Conservation (phyloP, 352 stramenopile species). For the Pythium insidiosum region DNA sequence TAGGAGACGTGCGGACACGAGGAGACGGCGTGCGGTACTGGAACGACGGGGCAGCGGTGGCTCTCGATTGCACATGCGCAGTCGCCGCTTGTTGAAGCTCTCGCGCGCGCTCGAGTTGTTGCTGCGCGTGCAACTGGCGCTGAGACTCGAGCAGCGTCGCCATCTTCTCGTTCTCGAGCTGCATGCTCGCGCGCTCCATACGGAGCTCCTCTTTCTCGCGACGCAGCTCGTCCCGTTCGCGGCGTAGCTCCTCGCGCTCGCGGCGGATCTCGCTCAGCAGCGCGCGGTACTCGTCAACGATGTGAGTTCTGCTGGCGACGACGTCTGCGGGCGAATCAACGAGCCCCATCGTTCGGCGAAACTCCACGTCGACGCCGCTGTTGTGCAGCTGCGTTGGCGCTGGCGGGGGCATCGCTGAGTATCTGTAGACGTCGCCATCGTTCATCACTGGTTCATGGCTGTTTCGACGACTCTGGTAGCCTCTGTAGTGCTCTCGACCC, state of each 20-base stretch:
- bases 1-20: background rate
- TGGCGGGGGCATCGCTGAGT: conserved; percentile 17
- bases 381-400: conserved; percentile 8
- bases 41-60: background rate
- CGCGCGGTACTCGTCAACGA: conserved; percentile 58
- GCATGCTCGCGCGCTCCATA: conserved; percentile 47
- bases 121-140: conserved; percentile 44
- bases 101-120: conserved; percentile 13
- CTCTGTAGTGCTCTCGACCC: background rate
- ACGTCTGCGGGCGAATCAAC: conserved; percentile 7
- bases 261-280: conserved; percentile 59
- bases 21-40: background rate
- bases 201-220: conserved; percentile 70
- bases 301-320: conserved; percentile 9
- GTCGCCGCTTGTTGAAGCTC: too few relatives aligned
- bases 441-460: too few relatives aligned
- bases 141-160: conserved; percentile 50
- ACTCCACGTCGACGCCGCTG: conserved; percentile 8
- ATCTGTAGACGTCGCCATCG: too few relatives aligned
- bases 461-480: too few relatives aligned
- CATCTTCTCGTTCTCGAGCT: conserved; percentile 76
- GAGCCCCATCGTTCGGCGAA: conserved; percentile 9
- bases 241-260: conserved; percentile 63
- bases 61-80: too few relatives aligned
- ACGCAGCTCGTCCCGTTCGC: conserved; percentile 57